Conservation (phyloP, 768 basidiomycete genomes). For the Agaricus subrufescens region DNA sequence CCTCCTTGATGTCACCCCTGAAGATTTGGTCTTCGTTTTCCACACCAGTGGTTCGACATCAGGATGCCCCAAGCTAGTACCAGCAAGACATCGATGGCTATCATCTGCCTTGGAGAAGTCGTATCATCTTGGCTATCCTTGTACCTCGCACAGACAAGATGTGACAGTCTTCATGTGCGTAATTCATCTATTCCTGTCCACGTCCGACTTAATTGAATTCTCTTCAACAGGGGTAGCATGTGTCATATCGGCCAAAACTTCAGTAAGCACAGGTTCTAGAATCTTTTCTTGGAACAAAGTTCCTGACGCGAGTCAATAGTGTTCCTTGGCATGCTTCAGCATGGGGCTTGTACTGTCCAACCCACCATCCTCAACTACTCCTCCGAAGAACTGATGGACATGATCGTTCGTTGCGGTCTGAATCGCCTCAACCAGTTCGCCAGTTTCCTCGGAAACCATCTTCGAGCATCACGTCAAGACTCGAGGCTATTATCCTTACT, state of each 20-base stretch:
- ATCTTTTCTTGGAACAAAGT: constrained; percentile 19
- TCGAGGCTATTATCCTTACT: constrained; percentile 58
- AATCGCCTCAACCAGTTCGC: constrained; percentile 77
- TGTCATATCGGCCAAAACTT: constrained; percentile 77
- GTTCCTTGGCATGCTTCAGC: constrained; percentile 67
- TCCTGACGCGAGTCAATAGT: constrained; percentile 36
- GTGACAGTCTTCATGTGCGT: constrained; percentile 72
- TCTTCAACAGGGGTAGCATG: constrained; percentile 66
- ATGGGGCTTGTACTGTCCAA: constrained; percentile 69
- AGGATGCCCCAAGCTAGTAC: constrained; percentile 78
- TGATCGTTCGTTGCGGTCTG: constrained; percentile 62
- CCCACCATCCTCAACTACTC: constrained; percentile 63
- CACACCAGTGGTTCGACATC: constrained; percentile 82
- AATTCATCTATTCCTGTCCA: constrained; percentile 12
- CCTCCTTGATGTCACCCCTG: constrained; percentile 29
- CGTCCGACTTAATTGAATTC: constrained; percentile 28
- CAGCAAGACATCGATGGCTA: constrained; percentile 66
- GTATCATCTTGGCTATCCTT: constrained; percentile 42
- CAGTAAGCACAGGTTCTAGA: constrained; percentile 42
- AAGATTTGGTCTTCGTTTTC: constrained; percentile 61
- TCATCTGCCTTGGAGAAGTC: constrained; percentile 60
- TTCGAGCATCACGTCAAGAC: constrained; percentile 55
- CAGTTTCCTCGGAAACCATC: constrained; percentile 60
- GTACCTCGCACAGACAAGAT: constrained; percentile 50
- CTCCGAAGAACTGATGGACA: constrained; percentile 64